phyloP scores from a whole-genome alignment of 2,329 filamentous ascomycete species.

The Aspergillus sp. region DNA sequence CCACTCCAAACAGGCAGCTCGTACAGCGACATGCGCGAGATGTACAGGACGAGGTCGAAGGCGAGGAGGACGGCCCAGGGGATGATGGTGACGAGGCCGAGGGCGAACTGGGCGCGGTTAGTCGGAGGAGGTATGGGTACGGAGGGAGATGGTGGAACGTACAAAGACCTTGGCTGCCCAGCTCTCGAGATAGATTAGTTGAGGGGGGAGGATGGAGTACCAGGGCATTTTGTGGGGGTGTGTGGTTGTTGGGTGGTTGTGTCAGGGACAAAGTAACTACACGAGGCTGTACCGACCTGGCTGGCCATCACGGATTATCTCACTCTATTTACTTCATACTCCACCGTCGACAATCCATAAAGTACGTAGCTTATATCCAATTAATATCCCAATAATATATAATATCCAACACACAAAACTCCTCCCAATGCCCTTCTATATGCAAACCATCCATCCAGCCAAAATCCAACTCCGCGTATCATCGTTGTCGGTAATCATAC shows the following conservation, averaged over 20 bases:
- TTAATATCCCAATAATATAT: too few species aligned
- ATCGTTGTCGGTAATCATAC: too few species aligned
- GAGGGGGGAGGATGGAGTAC: constrained; percentile 55
- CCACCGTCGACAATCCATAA: too few species aligned
- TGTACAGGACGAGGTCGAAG: constrained; percentile 56
- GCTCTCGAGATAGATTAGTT: constrained; percentile 49
- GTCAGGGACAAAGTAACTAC: background rate
- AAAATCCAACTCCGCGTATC: too few species aligned
- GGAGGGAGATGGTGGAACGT: constrained; percentile 20
- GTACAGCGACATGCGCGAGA: constrained; percentile 49
- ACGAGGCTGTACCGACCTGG: too few species aligned
- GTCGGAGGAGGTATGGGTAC: constrained; percentile 1
- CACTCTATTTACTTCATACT: too few species aligned
- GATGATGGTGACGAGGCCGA: constrained; percentile 51
- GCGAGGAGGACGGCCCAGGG: constrained; percentile 54
- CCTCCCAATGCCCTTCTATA: too few species aligned
- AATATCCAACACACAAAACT: too few species aligned
- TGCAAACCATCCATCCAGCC: too few species aligned
- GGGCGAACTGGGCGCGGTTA: constrained; percentile 41
- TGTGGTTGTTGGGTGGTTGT: background rate
- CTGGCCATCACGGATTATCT: too few species aligned
- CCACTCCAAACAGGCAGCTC: constrained; percentile 51
- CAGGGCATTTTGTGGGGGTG: constrained; percentile 45
- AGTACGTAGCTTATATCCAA: too few species aligned
- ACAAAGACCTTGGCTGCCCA: constrained; percentile 57